Base-by-base conservation (phyloP, 306 rosid genomes). In the Begonia fuchsioides region DNA sequence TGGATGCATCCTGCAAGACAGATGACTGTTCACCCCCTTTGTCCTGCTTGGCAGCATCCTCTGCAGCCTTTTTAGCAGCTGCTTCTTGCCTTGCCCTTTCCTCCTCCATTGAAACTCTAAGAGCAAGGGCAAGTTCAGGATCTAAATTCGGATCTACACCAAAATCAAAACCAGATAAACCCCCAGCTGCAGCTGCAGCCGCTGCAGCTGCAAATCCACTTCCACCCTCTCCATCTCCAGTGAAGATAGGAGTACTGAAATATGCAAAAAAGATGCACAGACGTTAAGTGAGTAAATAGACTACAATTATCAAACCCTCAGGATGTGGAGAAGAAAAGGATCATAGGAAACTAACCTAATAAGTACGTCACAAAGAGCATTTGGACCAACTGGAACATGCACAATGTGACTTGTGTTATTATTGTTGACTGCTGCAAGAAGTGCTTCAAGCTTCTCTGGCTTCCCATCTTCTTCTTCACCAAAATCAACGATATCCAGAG, bases 81-180 rank as follows among this genome's bases (percentile, higher is more conserved):
- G 98, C 98, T 72, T 92, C 98, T 51, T 92, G 98, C 59, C 98
- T 77, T 43, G 96, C 98, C 75, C 98, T 82, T 77, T 92, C 98
- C 70, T 92, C 98, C 70, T 92, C 98, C 98, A 92, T 92, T 45
- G 98, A 92, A 68, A 92, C 98, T 69, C 98, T 82, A 26, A 92
- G 85, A 64, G 98, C 98, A 61, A 92, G 98, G 57, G 98, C 98
- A 57, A 92, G 78, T 65, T 92, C 98, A 16, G 98, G 98, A 61
- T 92, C 98, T 71, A 92, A 68, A 83, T 92, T 92, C 11, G 98
- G 98, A 79, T 92, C 98, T 52, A 92, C 98, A 13, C 98, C 98
- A 38, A 92, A 92, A 52, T 92, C 98, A 82, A 64, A 92, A 49
- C 98, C 94, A 69, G 96, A 75, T 50, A 68, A 81, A 59, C 87